phyloP scores from a whole-genome alignment of 2,329 filamentous ascomycete genomes.

The Orbilia oligospora region DNA sequence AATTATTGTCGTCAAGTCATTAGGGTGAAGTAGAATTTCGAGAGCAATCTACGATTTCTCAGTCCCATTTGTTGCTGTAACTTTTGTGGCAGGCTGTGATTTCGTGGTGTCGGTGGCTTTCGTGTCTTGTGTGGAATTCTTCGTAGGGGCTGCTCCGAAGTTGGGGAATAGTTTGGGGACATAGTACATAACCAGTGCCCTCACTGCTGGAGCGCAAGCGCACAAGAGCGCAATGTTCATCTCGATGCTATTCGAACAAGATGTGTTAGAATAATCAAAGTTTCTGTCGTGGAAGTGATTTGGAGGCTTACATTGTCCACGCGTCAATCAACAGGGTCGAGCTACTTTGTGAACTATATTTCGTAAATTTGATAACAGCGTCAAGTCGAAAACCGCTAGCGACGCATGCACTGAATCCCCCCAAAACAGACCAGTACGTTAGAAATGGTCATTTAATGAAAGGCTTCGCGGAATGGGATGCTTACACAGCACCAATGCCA shows the following conservation, averaged over 20 bases:
- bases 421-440: no score
- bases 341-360: constrained; percentile 18
- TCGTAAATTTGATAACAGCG: constrained; percentile 19
- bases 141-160: background rate
- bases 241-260: constrained; percentile 23
- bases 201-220: constrained; percentile 40
- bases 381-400: constrained; percentile 34
- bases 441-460: no score
- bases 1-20: background rate
- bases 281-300: no score
- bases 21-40: background rate
- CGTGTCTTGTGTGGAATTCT: background rate
- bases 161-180: constrained; percentile 25
- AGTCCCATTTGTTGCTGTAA: background rate
- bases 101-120: background rate
- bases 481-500: constrained; percentile 33
- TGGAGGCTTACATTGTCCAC: constrained; percentile 43
- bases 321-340: constrained; percentile 24
- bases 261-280: no score
- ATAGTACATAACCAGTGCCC: constrained; percentile 43
- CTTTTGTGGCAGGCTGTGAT: background rate
- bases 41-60: background rate
- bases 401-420: constrained; percentile 16
- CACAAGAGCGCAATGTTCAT: constrained; percentile 46
- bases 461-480: no score